phyloP scores from a whole-genome alignment of 441 rosid genomes.

The Syzygium malaccense region DNA sequence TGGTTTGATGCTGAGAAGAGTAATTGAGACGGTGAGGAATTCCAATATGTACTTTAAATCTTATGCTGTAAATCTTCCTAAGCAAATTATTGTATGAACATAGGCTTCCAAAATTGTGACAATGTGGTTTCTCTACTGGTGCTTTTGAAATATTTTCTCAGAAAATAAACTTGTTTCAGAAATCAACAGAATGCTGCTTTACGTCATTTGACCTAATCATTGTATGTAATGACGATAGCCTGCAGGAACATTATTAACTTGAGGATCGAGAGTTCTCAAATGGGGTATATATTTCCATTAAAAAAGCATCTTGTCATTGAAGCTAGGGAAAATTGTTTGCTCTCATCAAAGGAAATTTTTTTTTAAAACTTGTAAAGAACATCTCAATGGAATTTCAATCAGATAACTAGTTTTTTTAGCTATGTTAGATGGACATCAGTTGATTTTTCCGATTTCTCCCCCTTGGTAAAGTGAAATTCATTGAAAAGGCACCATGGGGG shows the following conservation, averaged over 20 bases:
- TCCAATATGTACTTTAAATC: not conserved
- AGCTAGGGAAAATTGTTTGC: not conserved
- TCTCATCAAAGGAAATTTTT: not conserved
- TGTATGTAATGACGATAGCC: not conserved
- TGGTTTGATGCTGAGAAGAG: slow-evolving; percentile 87
- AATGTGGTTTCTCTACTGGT: not conserved
- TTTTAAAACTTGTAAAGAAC: not conserved
- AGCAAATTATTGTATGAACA: not conserved
- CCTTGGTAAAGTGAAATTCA: not conserved
- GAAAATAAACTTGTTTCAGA: not conserved
- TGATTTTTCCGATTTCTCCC: not conserved
- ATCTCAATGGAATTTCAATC: not conserved
- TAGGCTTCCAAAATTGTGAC: not conserved
- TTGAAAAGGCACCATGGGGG: not conserved
- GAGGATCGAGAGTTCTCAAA: not conserved
- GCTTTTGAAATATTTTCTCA: not conserved
- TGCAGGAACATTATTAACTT: not conserved
- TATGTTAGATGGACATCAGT: not conserved
- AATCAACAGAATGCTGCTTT: not conserved
- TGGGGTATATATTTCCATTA: not conserved
- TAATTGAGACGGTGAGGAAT: slow-evolving; percentile 68
- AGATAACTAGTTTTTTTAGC: not conserved
- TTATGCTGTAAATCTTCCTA: not conserved
- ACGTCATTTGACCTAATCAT: not conserved
- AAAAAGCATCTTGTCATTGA: not conserved